phyloP scores from a whole-genome alignment of 768 basidiomycete species.

The Boletellus emodensis region DNA sequence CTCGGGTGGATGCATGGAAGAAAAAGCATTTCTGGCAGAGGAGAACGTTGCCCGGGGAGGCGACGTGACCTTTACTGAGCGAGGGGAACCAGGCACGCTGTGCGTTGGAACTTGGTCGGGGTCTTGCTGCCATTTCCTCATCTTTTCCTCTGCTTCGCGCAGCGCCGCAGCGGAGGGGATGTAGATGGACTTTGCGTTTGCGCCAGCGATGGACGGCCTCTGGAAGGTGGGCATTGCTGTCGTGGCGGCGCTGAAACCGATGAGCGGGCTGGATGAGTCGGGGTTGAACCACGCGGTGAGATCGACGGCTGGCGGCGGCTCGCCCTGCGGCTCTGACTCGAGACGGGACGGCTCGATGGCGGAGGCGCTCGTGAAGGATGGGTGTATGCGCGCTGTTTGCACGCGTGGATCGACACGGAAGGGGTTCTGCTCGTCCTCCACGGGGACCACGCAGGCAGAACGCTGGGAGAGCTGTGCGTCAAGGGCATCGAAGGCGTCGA shows the following conservation, averaged over 20 bases:
- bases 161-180: constrained; percentile 55
- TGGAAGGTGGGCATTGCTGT: constrained; percentile 19
- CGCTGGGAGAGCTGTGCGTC: constrained; percentile 44
- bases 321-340: too few relatives aligned
- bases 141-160: constrained; percentile 49
- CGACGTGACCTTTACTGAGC: constrained; percentile 3
- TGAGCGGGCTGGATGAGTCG: constrained; percentile 22
- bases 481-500: constrained; percentile 51
- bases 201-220: constrained; percentile 8
- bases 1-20: constrained; percentile 28
- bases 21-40: constrained; percentile 35
- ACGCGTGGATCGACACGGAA: too few relatives aligned
- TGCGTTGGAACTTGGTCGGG: constrained; percentile 22
- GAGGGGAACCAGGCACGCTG: constrained; percentile 3
- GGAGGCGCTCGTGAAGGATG: too few relatives aligned
- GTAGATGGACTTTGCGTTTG: constrained; percentile 28
- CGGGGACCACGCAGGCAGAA: not conserved
- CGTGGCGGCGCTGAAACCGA: constrained; percentile 39
- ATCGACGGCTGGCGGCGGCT: constrained; percentile 34
- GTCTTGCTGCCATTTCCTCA: constrained; percentile 48
- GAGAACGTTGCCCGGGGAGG: constrained; percentile 34
- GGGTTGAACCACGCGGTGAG: constrained; percentile 51
- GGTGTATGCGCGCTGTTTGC: too few relatives aligned
- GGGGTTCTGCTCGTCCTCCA: too few relatives aligned
- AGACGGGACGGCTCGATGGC: too few relatives aligned